These are phyloP conservation scores for Zizania latifolia DNA, from an alignment of 176 grass and related monocot genomes.

Conservation along the genomic window DNA sequence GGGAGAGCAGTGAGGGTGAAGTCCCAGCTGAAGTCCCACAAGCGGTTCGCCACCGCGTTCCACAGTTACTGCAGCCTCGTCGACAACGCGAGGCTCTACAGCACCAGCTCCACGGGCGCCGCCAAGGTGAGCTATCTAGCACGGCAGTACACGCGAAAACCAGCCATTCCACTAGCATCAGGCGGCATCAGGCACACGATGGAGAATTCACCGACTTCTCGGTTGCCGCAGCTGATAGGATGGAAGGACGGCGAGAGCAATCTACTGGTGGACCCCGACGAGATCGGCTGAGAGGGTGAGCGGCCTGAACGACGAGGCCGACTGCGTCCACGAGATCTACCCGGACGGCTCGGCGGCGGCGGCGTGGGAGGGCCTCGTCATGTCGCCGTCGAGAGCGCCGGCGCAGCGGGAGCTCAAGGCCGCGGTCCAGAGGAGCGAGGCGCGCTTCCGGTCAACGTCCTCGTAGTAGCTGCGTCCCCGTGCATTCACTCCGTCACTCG, in stretches of 20 bases:
- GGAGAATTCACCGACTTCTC: background rate
- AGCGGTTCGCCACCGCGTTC: slow-evolving; percentile 68
- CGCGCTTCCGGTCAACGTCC: slow-evolving; percentile 21
- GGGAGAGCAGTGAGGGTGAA: slow-evolving; percentile 88
- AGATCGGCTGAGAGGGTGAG: slow-evolving; percentile 57
- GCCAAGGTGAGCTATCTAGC: slow-evolving; percentile 63
- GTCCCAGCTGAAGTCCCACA: slow-evolving; percentile 83
- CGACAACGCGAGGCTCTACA: slow-evolving; percentile 72
- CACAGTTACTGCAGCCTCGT: slow-evolving; percentile 65
- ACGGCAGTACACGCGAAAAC: no score
- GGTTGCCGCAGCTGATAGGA: slow-evolving; percentile 79
- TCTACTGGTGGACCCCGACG: slow-evolving; percentile 56
- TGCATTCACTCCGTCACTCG: no score
- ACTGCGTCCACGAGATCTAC: slow-evolving; percentile 63
- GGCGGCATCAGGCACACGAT: background rate
- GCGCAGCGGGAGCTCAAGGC: slow-evolving; percentile 59
- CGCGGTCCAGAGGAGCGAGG: slow-evolving; percentile 45
- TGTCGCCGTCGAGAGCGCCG: slow-evolving; percentile 27
- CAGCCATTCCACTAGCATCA: no score
- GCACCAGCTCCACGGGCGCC: slow-evolving; percentile 56
- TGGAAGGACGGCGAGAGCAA: slow-evolving; percentile 64
- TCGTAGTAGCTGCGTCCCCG: background rate
- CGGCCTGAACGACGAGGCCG: slow-evolving; percentile 53
- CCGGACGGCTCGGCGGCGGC: slow-evolving; percentile 30
- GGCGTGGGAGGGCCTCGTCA: slow-evolving; percentile 44